Evolutionary conservation across 495 filamentous ascomycete species (phyloP), one percentile per base, ranked within the genome.

Genomic region (Schizothecium vesticola): DNA sequence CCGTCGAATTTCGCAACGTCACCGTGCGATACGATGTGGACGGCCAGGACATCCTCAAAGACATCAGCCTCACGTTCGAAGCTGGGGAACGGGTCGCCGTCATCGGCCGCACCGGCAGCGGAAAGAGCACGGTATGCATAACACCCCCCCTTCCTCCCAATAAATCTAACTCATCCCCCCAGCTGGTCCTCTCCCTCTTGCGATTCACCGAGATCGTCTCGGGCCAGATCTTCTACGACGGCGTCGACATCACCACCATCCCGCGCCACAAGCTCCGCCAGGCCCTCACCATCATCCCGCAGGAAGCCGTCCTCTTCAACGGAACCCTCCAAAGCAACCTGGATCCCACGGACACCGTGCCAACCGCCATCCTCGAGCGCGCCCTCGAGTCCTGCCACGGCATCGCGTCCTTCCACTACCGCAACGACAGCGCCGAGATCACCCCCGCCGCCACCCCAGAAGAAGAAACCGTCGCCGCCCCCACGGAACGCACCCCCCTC

Each of bases 21-120:
- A 81, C 79, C 0, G 81, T 85, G 21, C 78, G 81, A 58, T 86
- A 87, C 65, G 79, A 81, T 21, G 21, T 64, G 31, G 80, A 82
- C 60, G 79, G 81, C 0, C 82, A 81, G 1, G 77, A 83, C 56
- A 82, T 86, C 36, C 76, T 89, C 6, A 84, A 82, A 59, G 73
- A 81, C 24, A 76, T 88, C 61, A 82, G 80, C 63, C 80, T 89
- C 66, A 78, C 75, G 57, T 82, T 84, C 21, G 64, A 76, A 9
- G 78, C 86, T 19, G 86, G 86, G 12, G 82, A 87, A 68, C 81
- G 82, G 31, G 78, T 88, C 56, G 86, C 81, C 2, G 76, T 88
- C 43, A 82, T 86, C 9, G 86, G 86, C 21, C 81, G 86, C 22
- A 87, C 85, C 6, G 86, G 86, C 7, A 84, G 85, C 24, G 86